phyloP scores from a whole-genome alignment of 257 asterid genomes.

The Apocynum venetum region DNA sequence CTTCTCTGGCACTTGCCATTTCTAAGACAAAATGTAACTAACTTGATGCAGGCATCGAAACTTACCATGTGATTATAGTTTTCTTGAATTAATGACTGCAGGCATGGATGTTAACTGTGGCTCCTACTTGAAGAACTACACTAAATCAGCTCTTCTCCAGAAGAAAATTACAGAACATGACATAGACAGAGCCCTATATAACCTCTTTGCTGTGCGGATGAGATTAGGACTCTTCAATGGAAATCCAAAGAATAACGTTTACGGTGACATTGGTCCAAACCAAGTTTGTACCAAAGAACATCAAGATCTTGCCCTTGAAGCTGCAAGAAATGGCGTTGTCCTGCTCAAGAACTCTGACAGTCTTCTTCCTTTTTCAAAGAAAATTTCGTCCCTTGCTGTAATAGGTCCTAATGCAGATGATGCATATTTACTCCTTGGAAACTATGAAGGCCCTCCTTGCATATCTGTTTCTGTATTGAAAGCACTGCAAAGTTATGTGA shows the following conservation, averaged over 20 bases:
- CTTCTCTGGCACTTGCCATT: too few species aligned
- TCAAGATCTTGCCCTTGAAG: slow-evolving; percentile 66
- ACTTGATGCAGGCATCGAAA: too few species aligned
- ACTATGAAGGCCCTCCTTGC: slow-evolving; percentile 79
- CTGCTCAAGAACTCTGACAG: slow-evolving; percentile 63
- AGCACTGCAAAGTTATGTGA: slow-evolving; percentile 45
- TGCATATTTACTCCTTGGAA: slow-evolving; percentile 51
- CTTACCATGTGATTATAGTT: not conserved
- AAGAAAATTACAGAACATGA: slow-evolving; percentile 40
- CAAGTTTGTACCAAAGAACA: slow-evolving; percentile 62
- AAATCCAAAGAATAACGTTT: slow-evolving; percentile 38
- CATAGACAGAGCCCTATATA: slow-evolving; percentile 75
- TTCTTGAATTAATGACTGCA: slow-evolving; percentile 21
- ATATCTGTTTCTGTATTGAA: slow-evolving; percentile 38
- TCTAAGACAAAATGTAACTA: too few species aligned
- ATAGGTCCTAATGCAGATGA: slow-evolving; percentile 68
- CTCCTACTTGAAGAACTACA: slow-evolving; percentile 47
- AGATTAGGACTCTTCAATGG: slow-evolving; percentile 79
- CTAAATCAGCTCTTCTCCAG: slow-evolving; percentile 67
- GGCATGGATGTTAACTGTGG: slow-evolving; percentile 92
- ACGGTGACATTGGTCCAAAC: slow-evolving; percentile 49
- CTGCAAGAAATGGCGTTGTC: slow-evolving; percentile 79
- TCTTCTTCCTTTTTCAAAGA: slow-evolving; percentile 61
- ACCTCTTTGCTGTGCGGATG: slow-evolving; percentile 67
- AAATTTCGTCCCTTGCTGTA: slow-evolving; percentile 51